Evolutionary conservation across 305 asterid species (phyloP).

Genomic region (Petunia hybrid): DNA sequence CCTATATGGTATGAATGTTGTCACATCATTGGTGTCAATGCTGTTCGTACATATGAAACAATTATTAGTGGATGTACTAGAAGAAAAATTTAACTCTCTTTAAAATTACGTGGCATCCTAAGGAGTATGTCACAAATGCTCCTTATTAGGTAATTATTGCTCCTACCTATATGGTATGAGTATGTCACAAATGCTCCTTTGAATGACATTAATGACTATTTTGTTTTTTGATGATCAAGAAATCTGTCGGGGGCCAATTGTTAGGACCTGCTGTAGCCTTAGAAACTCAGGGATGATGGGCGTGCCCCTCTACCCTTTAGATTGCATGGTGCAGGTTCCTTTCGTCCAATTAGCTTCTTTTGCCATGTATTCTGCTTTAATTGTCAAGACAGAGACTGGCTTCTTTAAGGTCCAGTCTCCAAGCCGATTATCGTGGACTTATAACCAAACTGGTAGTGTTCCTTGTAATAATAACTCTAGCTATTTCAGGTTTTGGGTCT

Average conservation of each 20-base stretch:
- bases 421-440: neutral
- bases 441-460: neutral
- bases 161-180: constrained; percentile 17
- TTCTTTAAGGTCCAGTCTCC: neutral
- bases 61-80: neutral
- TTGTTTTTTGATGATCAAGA: too few relatives aligned
- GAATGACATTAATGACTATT: neutral
- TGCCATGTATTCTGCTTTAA: neutral
- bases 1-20: constrained; percentile 10
- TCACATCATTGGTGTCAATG: neutral
- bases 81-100: constrained; percentile 5
- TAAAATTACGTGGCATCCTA: neutral
- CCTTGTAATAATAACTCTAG: neutral
- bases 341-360: neutral
- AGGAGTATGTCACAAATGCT: constrained; percentile 17
- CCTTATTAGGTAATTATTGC: neutral
- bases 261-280: too few relatives aligned
- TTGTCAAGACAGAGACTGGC: neutral
- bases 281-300: too few relatives aligned
- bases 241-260: too few relatives aligned
- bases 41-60: neutral
- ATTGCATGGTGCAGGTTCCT: too few relatives aligned
- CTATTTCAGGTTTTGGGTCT: neutral
- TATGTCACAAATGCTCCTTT: neutral
- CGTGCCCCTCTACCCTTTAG: too few relatives aligned